These are phyloP conservation scores for Ensete glaucum DNA, from an alignment of 176 grass and related monocot genomes.

Conservation along the genomic window DNA sequence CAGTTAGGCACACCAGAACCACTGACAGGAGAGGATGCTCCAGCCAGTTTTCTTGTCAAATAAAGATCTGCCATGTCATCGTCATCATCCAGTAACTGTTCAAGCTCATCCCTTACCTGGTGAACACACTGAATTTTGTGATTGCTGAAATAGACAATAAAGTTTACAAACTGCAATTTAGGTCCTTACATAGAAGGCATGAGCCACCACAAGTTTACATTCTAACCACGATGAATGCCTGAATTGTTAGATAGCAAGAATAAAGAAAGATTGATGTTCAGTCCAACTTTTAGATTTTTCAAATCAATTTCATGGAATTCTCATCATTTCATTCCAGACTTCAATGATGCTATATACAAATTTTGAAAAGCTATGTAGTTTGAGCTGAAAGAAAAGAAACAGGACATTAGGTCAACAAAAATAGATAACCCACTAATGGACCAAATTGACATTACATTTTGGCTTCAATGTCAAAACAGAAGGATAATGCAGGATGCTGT, in stretches of 20 bases:
- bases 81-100: slow-evolving; percentile 97
- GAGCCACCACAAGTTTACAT: no score
- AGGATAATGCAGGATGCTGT: no score
- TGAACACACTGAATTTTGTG: slow-evolving; percentile 21
- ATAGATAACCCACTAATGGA: no score
- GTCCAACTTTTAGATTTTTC: not conserved
- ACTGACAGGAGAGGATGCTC: slow-evolving; percentile 67
- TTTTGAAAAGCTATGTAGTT: no score
- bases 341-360: no score
- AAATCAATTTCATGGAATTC: not conserved
- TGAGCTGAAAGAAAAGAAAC: no score
- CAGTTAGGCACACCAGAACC: slow-evolving; percentile 78
- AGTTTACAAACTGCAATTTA: not conserved
- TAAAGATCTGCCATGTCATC: slow-evolving; percentile 99
- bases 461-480: no score
- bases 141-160: not conserved
- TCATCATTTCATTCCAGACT: no score
- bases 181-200: not conserved
- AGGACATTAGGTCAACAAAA: no score
- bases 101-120: slow-evolving; percentile 95
- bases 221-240: no score
- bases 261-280: not conserved
- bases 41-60: slow-evolving; percentile 94
- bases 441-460: no score
- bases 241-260: not conserved